Evolutionary conservation across 495 filamentous ascomycete species (phyloP).

Genomic region (Lophiotrema nucula): DNA sequence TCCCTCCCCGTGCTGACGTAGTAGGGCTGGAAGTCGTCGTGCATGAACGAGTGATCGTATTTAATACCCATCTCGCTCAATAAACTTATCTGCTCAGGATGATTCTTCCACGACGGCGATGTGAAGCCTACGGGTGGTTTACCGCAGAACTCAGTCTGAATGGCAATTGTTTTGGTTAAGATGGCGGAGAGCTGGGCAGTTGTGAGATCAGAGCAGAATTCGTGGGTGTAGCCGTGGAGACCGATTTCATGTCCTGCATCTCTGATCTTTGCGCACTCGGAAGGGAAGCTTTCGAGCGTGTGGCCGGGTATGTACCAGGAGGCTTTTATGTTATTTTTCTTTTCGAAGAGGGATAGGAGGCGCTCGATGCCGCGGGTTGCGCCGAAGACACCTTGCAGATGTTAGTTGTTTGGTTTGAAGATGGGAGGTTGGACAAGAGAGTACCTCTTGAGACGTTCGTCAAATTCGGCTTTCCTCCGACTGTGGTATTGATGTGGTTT

Average conservation of each 20-base stretch:
- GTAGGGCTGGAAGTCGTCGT: constrained; percentile 52
- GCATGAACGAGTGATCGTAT: constrained; percentile 49
- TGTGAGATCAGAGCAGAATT: constrained; percentile 23
- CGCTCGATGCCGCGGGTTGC: constrained; percentile 37
- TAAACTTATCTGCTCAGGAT: constrained; percentile 42
- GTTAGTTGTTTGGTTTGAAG: constrained; percentile 16
- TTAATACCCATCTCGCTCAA: constrained; percentile 24
- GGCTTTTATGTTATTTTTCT: constrained; percentile 36
- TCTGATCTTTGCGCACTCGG: constrained; percentile 29
- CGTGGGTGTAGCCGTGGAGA: constrained; percentile 41
- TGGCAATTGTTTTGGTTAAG: constrained; percentile 30
- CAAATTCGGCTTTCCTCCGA: constrained; percentile 1
- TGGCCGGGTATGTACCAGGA: constrained; percentile 41
- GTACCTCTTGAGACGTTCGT: constrained; percentile 28
- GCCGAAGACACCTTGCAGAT: constrained; percentile 37
- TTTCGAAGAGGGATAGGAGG: constrained; percentile 34
- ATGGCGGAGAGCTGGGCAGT: constrained; percentile 32
- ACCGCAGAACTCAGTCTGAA: constrained; percentile 30
- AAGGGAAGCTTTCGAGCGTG: constrained; percentile 36
- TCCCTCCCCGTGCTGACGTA: constrained; percentile 41
- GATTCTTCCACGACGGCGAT: constrained; percentile 40
- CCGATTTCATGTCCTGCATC: constrained; percentile 41
- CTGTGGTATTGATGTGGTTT: constrained; percentile 11
- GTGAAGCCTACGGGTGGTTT: constrained; percentile 36
- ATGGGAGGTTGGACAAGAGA: too few species aligned